Evolutionary conservation across 768 basidiomycete genomes (phyloP), one percentile per base, ranked within the genome.

Genomic region (Omphalotus guepiniiformis): DNA sequence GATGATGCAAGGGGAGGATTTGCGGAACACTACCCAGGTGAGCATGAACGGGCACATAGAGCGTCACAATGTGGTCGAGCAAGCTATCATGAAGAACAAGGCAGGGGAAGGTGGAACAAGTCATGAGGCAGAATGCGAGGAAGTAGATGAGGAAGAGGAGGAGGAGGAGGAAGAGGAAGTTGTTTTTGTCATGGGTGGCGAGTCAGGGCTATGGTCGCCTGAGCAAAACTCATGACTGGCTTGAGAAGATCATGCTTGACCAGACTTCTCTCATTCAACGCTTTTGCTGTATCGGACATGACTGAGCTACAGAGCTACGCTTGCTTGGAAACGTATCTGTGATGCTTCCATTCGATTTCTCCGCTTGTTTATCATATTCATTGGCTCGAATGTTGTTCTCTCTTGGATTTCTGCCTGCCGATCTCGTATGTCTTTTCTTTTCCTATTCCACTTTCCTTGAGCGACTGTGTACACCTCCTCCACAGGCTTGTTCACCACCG

Each of bases 141-240:
- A 68, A 1, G 68, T 55, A 16, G 68, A 73, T 2, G 65, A 50
- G 6, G 69, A 66, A 25, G 71, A 65, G 11, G 76, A 81, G 2
- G 80, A 84, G 8, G 83, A 84, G 2, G 82, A 82, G 2, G 84
- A 85, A n/a, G 84, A 85, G 26, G 83, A 85, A 32, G 75, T 86
- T n/a, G 83, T 77, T n/a, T 82, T 86, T 53, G 83, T 86, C 30
- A 75, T 86, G 60, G 78, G 76, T 34, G 61, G 70, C 49, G 73
- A 72, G 48, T 66, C 66, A n/a, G 68, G 65, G 54, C 55, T 54
- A 37, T 66, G 64, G 62, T 57, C 58, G 42, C 65, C 63, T 39
- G 64, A 69, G 52, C 64, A 57, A 47, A 60, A 51, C 47, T 49
- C 45, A 41, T 50, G 48, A 51, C 48, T n/a, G n/a, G n/a, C n/a